Conservation (phyloP, 805 yeast species). For the Metschnikowia lochheadii region DNA sequence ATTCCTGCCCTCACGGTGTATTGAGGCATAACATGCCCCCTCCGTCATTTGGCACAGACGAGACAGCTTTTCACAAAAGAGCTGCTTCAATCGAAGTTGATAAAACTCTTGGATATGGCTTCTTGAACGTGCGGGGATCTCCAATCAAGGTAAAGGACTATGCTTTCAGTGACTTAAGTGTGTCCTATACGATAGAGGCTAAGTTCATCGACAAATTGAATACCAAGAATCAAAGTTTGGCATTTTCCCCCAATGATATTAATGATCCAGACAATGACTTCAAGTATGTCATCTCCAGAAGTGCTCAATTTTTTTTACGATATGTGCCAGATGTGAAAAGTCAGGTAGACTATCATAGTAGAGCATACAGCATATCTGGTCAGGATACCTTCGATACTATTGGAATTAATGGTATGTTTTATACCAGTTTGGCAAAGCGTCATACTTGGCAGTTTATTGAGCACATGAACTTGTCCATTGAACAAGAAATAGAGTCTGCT, state of each 20-base stretch:
- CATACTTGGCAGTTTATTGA: constrained; percentile 34
- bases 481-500: constrained; percentile 33
- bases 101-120: constrained; percentile 52
- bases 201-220: constrained; percentile 46
- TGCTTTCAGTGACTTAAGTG: constrained; percentile 40
- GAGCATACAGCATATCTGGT: constrained; percentile 21
- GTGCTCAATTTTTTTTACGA: constrained; percentile 35
- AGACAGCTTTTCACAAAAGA: constrained; percentile 32
- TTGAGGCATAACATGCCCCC: constrained; percentile 40
- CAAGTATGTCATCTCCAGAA: constrained; percentile 35
- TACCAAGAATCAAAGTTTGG: constrained; percentile 26
- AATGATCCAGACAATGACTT: constrained; percentile 31
- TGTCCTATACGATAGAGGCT: constrained; percentile 52
- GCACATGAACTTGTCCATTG: constrained; percentile 27
- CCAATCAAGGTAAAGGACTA: constrained; percentile 51
- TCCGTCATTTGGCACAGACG: constrained; percentile 40
- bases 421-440: constrained; percentile 21
- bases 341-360: constrained; percentile 25
- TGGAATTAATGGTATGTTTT: constrained; percentile 36
- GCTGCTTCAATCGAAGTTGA: constrained; percentile 34
- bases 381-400: constrained; percentile 25
- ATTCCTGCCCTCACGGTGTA: constrained; percentile 44
- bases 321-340: constrained; percentile 37
- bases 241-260: constrained; percentile 33
- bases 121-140: constrained; percentile 45